A percentile compares a stretch with the other conserved stretches of the same genome.
Conservation (phyloP, 2,329 filamentous ascomycete species). For the Rhynchosporium graminicola region DNA sequence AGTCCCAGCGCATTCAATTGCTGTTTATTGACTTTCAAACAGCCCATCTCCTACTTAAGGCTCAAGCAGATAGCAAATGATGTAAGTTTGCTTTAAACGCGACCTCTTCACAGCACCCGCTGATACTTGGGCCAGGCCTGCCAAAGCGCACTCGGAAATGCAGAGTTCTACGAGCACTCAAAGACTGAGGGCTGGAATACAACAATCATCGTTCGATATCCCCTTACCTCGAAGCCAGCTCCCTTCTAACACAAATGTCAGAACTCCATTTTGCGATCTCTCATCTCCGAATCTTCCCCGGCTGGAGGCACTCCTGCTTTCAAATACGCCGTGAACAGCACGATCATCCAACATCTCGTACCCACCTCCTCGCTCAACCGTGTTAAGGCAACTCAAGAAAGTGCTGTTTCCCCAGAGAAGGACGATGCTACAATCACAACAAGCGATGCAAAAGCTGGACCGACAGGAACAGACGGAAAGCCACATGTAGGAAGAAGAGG, state of each 20-base stretch:
- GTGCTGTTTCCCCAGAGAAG: conserved; percentile 39
- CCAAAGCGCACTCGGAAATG: conserved; percentile 70
- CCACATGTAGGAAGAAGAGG: conserved; percentile 81
- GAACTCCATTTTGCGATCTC: conserved; percentile 74
- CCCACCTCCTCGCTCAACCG: conserved; percentile 66
- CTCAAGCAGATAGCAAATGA: conserved; percentile 85
- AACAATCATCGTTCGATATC: conserved; percentile 76
- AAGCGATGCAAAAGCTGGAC: conserved; percentile 49
- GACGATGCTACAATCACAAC: conserved; percentile 54
- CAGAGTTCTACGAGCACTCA: conserved; percentile 82
- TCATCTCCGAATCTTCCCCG: conserved; percentile 73
- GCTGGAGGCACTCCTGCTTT: conserved; percentile 63
- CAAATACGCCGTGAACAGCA: conserved; percentile 98
- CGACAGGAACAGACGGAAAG: conserved; percentile 60
- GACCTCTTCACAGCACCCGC: neutral
- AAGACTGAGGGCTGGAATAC: conserved; percentile 89
- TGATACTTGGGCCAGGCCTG: conserved; percentile 64
- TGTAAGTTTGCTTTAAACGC: conserved; percentile 50
- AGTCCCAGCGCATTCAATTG: neutral
- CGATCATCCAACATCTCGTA: conserved; percentile 91
- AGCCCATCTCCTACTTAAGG: conserved; percentile 76
- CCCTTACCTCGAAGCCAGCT: conserved; percentile 4
- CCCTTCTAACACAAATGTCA: conserved; percentile 41
- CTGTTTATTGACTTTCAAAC: conserved; percentile 26
- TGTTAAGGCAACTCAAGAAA: conserved; percentile 49